Base-by-base conservation (phyloP, 495 filamentous ascomycete genomes). In the Talaromyces liani region DNA sequence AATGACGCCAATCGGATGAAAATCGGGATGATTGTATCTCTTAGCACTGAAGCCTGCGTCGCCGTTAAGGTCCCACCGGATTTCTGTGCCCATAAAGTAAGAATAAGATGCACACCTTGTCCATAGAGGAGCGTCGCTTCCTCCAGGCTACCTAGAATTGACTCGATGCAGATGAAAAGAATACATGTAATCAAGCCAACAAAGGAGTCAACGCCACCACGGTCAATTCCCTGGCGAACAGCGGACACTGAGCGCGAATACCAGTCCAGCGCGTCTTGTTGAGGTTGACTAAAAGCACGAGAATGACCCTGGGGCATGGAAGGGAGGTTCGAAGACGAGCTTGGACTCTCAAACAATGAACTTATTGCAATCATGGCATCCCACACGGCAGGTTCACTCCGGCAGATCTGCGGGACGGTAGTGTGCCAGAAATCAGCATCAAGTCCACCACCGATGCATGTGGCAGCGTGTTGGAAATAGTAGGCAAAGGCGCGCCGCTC, bases 111-210 rank as follows among this genome's bases (percentile, higher is more conserved):
- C 18, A 73, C 66, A 0, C 75, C 77, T 39, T 79, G 77, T 0
- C n/a, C 25, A 63, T 74, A 78, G 3, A 80, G 72, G 18, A 65
- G 71, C 6, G 73, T 14, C 2, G 72, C 73, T 16, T 74, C 72
- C 12, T 71, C 66, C 0, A 68, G 27, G 12, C 66, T 64, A 10
- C 77, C 80, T 54, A 80, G 76, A 57, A 87, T 71, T 31, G 79
- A 73, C 66, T 86, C 84, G 41, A 87, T 81, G 66, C 82, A 86
- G 14, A 86, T 79, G 56, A 85, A 87, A 25, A 87, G 72, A 1
- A 84, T 67, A 60, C 84, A 86, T 3, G 74, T 84, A 8, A 87
- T 72, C 34, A 87, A 68, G 9, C 73, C 75, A 29, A 77, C 70
- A 51, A 75, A 72, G 9, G 66, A 60, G 54, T 76, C 73, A 6